Conservation (phyloP, 192 early-diverging fungal genomes). For the Mortierella alpina region DNA sequence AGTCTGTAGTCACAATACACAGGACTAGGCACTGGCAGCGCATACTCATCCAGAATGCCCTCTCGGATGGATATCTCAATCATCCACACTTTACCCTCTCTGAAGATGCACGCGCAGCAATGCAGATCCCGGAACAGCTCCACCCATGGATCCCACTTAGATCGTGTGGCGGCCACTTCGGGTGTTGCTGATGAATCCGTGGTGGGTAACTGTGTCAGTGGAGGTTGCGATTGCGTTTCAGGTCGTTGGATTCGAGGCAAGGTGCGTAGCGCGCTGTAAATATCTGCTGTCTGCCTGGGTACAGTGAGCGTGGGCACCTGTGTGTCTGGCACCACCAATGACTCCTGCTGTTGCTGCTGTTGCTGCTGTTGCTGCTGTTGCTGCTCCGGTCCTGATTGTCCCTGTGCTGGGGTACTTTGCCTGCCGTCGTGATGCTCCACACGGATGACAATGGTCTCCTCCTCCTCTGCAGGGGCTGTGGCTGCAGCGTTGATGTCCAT, state of each 20-base stretch:
- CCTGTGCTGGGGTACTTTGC: not conserved
- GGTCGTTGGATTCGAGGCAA: not conserved
- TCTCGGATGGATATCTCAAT: slow-evolving; percentile 47
- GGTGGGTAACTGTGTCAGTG: not conserved
- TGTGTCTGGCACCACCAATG: not conserved
- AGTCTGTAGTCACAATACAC: slow-evolving; percentile 48
- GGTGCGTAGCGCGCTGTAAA: slow-evolving; percentile 22
- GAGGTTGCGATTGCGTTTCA: not conserved
- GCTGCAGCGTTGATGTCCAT: not conserved
- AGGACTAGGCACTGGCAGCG: slow-evolving; percentile 39
- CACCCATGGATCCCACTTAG: slow-evolving; percentile 18
- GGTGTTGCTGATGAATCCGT: not conserved
- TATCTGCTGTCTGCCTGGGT: slow-evolving; percentile 25
- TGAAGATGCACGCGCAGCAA: slow-evolving; percentile 21
- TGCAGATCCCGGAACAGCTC: slow-evolving; percentile 19
- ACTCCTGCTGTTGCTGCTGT: not conserved
- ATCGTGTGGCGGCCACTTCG: not conserved
- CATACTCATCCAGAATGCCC: slow-evolving; percentile 40
- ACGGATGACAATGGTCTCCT: not conserved
- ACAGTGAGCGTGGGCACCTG: not conserved
- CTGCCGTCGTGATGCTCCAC: not conserved
- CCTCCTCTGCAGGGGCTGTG: not conserved
- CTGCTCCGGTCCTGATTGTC: not conserved
- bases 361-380: not conserved
- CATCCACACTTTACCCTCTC: slow-evolving; percentile 30